These are phyloP conservation scores for Oryza punctata DNA, from an alignment of 176 grass and related monocot species.

Conservation along the genomic window DNA sequence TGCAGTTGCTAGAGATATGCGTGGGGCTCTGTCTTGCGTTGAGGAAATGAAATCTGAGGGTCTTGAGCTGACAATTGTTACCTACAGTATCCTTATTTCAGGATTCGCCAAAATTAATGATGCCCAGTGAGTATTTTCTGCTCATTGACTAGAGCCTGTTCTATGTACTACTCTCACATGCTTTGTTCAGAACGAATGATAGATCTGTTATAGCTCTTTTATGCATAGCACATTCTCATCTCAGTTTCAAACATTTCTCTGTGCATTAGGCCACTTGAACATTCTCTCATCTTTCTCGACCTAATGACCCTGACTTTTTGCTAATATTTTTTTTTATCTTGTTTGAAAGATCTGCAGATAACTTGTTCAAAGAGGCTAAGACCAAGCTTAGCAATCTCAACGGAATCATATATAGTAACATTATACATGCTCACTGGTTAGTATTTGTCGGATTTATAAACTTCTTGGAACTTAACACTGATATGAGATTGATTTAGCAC, in stretches of 20 bases:
- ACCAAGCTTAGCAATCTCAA: slow-evolving; percentile 60
- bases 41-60: slow-evolving; percentile 96
- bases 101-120: slow-evolving; percentile 83
- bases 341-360: slow-evolving; percentile 89
- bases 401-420: slow-evolving; percentile 93
- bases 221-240: neutral
- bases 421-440: slow-evolving; percentile 97
- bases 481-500: neutral
- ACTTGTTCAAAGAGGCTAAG: slow-evolving; percentile 84
- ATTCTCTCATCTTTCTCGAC: neutral
- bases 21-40: slow-evolving; percentile 71
- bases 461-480: neutral
- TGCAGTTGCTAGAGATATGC: slow-evolving; percentile 99
- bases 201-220: neutral
- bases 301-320: neutral
- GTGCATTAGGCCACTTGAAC: neutral
- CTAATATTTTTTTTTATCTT: slow-evolving; percentile 53
- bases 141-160: neutral
- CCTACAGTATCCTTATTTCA: slow-evolving; percentile 90
- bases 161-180: neutral
- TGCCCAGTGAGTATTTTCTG: slow-evolving; percentile 68
- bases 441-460: slow-evolving; percentile 46
- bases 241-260: slow-evolving; percentile 23
- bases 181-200: slow-evolving; percentile 16
- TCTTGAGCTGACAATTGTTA: slow-evolving; percentile 80